Evolutionary conservation across 208 protist species (phyloP), one percentile per base, ranked within the genome.

Genomic region (Trypanosoma theileri): DNA sequence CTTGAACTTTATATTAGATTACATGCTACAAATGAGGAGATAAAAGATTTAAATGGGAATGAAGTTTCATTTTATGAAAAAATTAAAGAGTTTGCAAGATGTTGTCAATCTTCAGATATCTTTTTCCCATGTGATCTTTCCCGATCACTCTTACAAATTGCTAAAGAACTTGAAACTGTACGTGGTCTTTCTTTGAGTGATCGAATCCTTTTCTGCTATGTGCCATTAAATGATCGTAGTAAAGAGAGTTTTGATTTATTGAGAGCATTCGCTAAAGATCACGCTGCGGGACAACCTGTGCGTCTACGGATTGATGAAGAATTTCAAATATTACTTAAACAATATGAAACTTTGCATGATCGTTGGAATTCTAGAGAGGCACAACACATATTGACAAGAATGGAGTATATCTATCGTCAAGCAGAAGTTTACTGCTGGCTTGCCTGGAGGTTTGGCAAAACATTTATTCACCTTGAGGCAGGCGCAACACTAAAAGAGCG

Each of bases 381-480:
- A 17, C 64, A 73, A 14, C 56, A 52, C 4, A 28, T 74, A 0
- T 46, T 76, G 48, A 21, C 40, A 26, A 41, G 44, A 41, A 71
- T 89, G 12, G 89, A 93, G 69, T 55, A 71, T 26, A 24, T 83
- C 8, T 92, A 90, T 67, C 75, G 76, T 28, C 76, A 82, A 24
- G 79, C 83, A 10, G 85, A 94, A 65, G 82, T 88, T 74, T 95
- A 96, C 70, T 89, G 82, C 55, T 96, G 92, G 92, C 79, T 96
- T 19, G 77, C 82, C 31, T 96, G 87, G 85, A 83, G 88, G 19
- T 92, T 94, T 63, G 78, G 75, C 1, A 80, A 72, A n/a, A 92
- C 88, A 14, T 94, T 94, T 75, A 51, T 81, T 24, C 66, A 92
- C 51, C 68, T 73, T 7, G 87, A 85, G 52, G 59, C 35, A 10